A percentile compares a stretch with the other conserved stretches of the same genome.
phyloP scores from a whole-genome alignment of 768 basidiomycete species.

The Macrocybe gigantea region DNA sequence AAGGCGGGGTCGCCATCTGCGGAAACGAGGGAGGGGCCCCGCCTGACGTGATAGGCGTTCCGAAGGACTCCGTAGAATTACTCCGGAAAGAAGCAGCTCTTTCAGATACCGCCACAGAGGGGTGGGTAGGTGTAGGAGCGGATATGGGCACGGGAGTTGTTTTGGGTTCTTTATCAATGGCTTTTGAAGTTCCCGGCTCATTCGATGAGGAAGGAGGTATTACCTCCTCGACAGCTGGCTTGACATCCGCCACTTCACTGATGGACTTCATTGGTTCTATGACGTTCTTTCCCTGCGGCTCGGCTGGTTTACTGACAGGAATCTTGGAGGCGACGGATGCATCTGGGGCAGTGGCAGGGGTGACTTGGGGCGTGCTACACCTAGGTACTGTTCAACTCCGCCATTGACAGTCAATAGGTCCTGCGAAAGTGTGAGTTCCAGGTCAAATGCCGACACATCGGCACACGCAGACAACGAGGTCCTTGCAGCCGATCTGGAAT shows the following conservation, averaged over 20 bases:
- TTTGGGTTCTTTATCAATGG: too few species aligned
- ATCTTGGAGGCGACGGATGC: not conserved
- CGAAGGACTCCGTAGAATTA: conserved; percentile 48
- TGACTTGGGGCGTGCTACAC: not conserved
- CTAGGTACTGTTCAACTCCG: too few species aligned
- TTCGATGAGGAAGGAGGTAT: too few species aligned
- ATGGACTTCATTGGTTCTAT: too few species aligned
- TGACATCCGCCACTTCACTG: too few species aligned
- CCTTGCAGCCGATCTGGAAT: conserved; percentile 31
- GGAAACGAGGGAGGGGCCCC: conserved; percentile 31
- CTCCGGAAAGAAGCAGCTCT: conserved; percentile 34
- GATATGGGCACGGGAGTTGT: too few species aligned
- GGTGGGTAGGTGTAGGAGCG: too few species aligned
- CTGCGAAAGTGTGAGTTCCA: conserved; percentile 54
- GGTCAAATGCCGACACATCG: conserved; percentile 65
- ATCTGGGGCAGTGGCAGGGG: conserved; percentile 2
- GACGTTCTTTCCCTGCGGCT: not conserved
- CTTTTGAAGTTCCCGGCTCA: too few species aligned
- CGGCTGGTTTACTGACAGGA: not conserved
- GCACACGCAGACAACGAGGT: conserved; percentile 27
- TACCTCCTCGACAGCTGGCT: too few species aligned
- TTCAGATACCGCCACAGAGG: conserved; percentile 3
- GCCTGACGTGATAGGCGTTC: conserved; percentile 31
- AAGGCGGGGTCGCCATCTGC: conserved; percentile 35
- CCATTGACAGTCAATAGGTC: conserved; percentile 58